Percentiles rank a stretch among this genome's conserved stretches.
Conservation (phyloP, 495 filamentous ascomycete species). For the Massariosphaeria phaeospora region DNA sequence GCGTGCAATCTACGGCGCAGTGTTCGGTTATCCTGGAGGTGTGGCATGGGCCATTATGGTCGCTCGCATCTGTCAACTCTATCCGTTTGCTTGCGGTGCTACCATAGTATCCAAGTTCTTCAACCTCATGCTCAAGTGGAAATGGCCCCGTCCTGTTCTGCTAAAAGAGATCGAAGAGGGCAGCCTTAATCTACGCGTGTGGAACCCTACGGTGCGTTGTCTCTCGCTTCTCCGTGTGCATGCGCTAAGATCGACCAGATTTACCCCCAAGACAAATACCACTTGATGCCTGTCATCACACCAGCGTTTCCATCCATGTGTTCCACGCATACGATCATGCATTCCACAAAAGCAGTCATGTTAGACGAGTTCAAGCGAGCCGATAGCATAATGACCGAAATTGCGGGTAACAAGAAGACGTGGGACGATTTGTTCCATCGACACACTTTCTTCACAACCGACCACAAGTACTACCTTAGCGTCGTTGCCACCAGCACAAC, state of each 20-base stretch:
- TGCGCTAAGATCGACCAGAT: slow-evolving; percentile 47
- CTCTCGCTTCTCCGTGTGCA: background rate
- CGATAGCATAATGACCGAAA: slow-evolving; percentile 71
- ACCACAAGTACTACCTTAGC: slow-evolving; percentile 90
- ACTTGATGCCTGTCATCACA: slow-evolving; percentile 94
- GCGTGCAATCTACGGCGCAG: slow-evolving; percentile 87
- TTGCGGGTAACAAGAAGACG: slow-evolving; percentile 63
- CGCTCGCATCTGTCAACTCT: slow-evolving; percentile 92
- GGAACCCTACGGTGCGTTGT: slow-evolving; percentile 77
- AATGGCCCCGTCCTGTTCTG: slow-evolving; percentile 86
- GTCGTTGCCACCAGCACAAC: slow-evolving; percentile 80
- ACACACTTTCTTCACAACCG: slow-evolving; percentile 86
- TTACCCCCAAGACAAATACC: slow-evolving; percentile 71
- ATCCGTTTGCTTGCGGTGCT: slow-evolving; percentile 82
- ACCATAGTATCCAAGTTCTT: slow-evolving; percentile 91
- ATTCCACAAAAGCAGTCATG: slow-evolving; percentile 79
- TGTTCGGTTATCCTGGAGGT: slow-evolving; percentile 93
- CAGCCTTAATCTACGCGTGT: slow-evolving; percentile 72
- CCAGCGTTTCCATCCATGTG: slow-evolving; percentile 96
- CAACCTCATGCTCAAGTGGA: slow-evolving; percentile 81
- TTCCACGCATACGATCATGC: slow-evolving; percentile 85
- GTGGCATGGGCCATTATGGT: slow-evolving; percentile 98
- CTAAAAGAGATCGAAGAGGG: slow-evolving; percentile 85
- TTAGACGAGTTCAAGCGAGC: slow-evolving; percentile 75
- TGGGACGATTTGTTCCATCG: slow-evolving; percentile 88